Conservation (phyloP, 2,329 filamentous ascomycete genomes). For the Pestalotiopsis sp. region DNA sequence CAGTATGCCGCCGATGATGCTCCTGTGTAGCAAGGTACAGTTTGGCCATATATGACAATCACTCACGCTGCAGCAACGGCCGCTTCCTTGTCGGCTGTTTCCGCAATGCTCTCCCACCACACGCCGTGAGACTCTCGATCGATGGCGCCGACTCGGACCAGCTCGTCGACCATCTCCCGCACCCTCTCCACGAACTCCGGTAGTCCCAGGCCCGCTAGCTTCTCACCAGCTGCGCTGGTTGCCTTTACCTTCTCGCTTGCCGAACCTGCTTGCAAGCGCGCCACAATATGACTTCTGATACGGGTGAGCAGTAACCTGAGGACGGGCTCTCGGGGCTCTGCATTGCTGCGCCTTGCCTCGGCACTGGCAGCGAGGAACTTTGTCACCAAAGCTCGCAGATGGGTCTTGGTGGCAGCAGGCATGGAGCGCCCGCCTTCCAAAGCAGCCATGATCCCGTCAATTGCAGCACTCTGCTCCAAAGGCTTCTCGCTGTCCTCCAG, state of each 20-base stretch:
- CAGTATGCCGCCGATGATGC: constrained; percentile 2
- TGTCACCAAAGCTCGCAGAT: constrained; percentile 59
- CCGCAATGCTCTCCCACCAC: constrained; percentile 72
- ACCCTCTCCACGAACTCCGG: constrained; percentile 75
- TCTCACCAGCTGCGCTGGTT: constrained; percentile 70
- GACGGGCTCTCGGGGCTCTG: constrained; percentile 56
- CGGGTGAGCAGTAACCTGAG: constrained; percentile 70
- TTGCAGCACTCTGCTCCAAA: constrained; percentile 48
- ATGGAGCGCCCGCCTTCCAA: constrained; percentile 66
- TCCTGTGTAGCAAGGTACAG: background rate
- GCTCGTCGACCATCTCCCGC: constrained; percentile 68
- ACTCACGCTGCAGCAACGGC: constrained; percentile 8
- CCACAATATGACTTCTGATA: constrained; percentile 67
- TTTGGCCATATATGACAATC: background rate
- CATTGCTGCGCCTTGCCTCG: constrained; percentile 43
- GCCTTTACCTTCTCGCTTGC: constrained; percentile 72
- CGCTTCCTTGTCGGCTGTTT: constrained; percentile 52
- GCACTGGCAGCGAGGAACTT: constrained; percentile 56
- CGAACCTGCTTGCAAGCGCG: constrained; percentile 65
- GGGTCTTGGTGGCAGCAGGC: constrained; percentile 62
- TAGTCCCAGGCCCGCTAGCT: constrained; percentile 68
- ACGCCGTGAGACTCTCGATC: constrained; percentile 68
- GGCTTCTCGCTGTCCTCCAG: constrained; percentile 45
- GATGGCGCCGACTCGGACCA: constrained; percentile 66
- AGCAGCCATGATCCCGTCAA: constrained; percentile 65